A percentile compares a stretch with the other conserved stretches of the same genome.
Evolutionary conservation across 345 rosid species (phyloP).

Genomic region (Melaleuca quinquenervia): DNA sequence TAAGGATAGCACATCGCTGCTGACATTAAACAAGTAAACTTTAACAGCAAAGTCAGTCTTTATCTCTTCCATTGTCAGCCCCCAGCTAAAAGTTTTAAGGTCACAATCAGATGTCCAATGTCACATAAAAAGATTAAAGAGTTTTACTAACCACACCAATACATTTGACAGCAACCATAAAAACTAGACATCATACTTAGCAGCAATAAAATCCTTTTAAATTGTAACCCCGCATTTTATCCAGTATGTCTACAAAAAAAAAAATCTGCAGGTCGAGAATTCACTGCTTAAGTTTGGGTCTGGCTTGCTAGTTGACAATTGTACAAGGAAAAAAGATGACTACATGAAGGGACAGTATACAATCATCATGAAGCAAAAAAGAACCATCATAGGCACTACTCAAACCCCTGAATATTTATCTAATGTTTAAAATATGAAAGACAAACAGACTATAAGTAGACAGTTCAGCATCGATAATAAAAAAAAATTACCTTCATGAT

Average conservation of each 20-base stretch:
- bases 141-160: not conserved
- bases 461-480: not conserved
- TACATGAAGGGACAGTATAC: not conserved
- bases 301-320: not conserved
- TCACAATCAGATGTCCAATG: not conserved
- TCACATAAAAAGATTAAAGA: not conserved
- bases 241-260: not conserved
- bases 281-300: not conserved
- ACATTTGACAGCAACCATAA: not conserved
- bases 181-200: not conserved
- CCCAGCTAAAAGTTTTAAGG: not conserved
- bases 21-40: not conserved
- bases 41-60: not conserved
- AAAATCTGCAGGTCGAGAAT: not conserved
- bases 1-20: not conserved
- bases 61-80: not conserved
- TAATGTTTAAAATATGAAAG: not conserved
- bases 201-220: not conserved
- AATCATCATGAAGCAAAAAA: not conserved
- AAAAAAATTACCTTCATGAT: not conserved
- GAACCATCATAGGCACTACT: not conserved
- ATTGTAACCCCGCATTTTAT: not conserved
- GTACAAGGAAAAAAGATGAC: not conserved
- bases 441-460: not conserved
- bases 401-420: not conserved